Conservation (phyloP, 164 flowering plant species). For the Litsea cubeba region DNA sequence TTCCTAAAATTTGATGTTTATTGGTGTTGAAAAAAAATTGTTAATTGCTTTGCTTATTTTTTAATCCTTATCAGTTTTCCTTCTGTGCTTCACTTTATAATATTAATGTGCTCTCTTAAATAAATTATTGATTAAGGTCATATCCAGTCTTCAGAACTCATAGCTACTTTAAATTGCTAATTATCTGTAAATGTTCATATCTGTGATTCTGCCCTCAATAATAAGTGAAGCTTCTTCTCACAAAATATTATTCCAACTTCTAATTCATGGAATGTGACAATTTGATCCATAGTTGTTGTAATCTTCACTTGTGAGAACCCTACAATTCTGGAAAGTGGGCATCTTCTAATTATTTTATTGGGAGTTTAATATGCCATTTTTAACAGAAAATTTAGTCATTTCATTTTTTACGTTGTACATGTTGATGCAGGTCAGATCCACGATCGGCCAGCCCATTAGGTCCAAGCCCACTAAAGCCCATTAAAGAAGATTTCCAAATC, state of each 20-base stretch:
- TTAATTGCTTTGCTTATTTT: background rate
- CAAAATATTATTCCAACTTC: background rate
- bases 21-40: background rate
- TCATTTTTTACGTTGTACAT: no score
- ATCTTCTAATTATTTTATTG: no score
- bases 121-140: background rate
- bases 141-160: background rate
- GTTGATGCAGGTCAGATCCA: no score
- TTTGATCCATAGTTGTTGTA: no score
- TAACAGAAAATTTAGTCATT: no score
- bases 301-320: no score
- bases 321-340: no score
- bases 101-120: background rate
- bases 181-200: background rate
- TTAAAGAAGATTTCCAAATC: no score
- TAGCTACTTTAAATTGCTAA: background rate
- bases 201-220: background rate
- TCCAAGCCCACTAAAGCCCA: no score
- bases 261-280: no score
- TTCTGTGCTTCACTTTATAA: background rate
- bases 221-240: background rate
- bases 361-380: no score
- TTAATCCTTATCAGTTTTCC: background rate
- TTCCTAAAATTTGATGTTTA: background rate
- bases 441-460: no score